A percentile compares a stretch with the other conserved stretches of the same genome.
These are phyloP conservation scores for Pyrenophora seminiperda DNA, from an alignment of 2,329 filamentous ascomycete genomes.

Conservation along the genomic window DNA sequence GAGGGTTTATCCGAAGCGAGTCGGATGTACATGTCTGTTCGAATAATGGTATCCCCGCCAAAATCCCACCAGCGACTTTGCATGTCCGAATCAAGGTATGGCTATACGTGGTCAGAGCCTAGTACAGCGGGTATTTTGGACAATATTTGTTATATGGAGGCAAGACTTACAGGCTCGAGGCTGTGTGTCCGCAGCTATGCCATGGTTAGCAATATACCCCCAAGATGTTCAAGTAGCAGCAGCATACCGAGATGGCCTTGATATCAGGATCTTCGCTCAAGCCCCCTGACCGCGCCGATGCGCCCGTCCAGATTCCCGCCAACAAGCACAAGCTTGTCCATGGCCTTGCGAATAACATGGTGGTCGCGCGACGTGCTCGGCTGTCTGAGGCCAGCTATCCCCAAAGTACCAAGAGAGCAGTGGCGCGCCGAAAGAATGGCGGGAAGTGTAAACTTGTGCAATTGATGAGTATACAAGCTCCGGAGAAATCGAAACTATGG, in stretches of 20 bases:
- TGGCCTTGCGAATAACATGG: constrained; percentile 45
- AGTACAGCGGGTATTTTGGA: background rate
- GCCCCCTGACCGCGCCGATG: constrained; percentile 35
- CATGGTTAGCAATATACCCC: constrained; percentile 26
- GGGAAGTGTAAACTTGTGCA: constrained; percentile 32
- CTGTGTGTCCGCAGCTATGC: constrained; percentile 83
- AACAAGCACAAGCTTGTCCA: constrained; percentile 48
- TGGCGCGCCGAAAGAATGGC: constrained; percentile 34
- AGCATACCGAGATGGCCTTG: constrained; percentile 68
- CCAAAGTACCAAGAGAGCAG: constrained; percentile 13
- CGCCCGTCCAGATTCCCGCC: constrained; percentile 42
- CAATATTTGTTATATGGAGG: background rate
- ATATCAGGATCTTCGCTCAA: constrained; percentile 55
- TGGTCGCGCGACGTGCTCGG: constrained; percentile 28
- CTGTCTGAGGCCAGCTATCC: constrained; percentile 24
- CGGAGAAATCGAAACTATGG: constrained; percentile 22
- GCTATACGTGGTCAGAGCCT: constrained; percentile 57
- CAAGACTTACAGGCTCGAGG: constrained; percentile 70
- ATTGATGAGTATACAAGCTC: constrained; percentile 24
- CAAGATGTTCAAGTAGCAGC: constrained; percentile 9
- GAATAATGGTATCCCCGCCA: constrained; percentile 89
- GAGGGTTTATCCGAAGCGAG: constrained; percentile 89
- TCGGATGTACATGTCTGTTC: constrained; percentile 81
- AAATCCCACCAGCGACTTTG: constrained; percentile 99
- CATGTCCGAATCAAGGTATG: constrained; percentile 97